Conservation (phyloP, 2,329 filamentous ascomycete species). For the Orbilia brochopaga region DNA sequence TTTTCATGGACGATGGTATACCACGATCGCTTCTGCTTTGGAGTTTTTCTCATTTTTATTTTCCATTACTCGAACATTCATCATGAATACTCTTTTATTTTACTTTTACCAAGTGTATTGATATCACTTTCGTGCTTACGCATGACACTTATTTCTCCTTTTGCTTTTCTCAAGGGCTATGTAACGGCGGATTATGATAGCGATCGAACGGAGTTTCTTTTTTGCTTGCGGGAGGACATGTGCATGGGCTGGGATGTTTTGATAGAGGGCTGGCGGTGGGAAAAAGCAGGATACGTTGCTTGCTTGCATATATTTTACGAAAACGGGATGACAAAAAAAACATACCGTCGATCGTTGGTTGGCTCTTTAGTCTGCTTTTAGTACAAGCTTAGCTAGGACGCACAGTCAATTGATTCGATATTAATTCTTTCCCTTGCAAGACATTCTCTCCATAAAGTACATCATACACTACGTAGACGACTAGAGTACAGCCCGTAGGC, state of each 20-base stretch:
- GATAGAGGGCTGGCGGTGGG: conserved; percentile 29
- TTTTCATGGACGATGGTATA: conserved; percentile 26
- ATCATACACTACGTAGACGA: too few species aligned
- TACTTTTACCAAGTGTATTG: conserved; percentile 10
- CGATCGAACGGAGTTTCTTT: conserved; percentile 29
- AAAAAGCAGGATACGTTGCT: conserved; percentile 24
- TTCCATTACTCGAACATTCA: too few species aligned
- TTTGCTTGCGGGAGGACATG: conserved; percentile 32
- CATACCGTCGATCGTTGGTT: conserved; percentile 20
- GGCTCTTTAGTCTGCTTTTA: conserved; percentile 15
- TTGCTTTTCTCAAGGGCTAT: background rate
- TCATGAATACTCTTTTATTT: background rate
- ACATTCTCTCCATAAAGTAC: background rate
- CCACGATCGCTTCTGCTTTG: conserved; percentile 45
- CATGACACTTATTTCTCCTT: conserved; percentile 1
- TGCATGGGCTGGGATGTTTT: conserved; percentile 26
- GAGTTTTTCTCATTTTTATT: conserved; percentile 18
- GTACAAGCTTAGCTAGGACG: background rate
- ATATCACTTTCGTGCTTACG: background rate
- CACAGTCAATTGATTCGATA: background rate
- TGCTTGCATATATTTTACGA: conserved; percentile 5
- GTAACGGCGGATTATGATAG: conserved; percentile 25
- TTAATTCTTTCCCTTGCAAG: background rate
- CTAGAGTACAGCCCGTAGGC: too few species aligned
- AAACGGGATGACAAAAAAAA: conserved; percentile 44